These are phyloP conservation scores for Backusella luteola DNA, from an alignment of 192 early-diverging fungal species.

Conservation along the genomic window DNA sequence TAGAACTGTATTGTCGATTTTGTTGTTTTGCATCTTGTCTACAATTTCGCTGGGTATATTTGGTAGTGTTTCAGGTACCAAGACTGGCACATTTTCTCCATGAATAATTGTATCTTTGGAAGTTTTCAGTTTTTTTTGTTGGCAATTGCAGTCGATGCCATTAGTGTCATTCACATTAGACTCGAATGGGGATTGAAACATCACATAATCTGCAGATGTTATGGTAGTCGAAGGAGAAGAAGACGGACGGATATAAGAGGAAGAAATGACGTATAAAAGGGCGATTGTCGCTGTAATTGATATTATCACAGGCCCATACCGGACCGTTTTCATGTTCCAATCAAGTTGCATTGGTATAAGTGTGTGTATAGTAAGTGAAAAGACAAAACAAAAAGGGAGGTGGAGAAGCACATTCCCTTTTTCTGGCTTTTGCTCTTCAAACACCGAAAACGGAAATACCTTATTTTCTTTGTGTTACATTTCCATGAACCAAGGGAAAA, in stretches of 20 bases:
- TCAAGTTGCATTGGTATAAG: neutral
- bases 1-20: conserved; percentile 15
- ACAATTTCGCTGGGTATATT: conserved; percentile 2
- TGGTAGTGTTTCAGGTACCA: conserved; percentile 20
- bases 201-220: conserved; percentile 10
- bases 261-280: neutral
- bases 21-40: conserved; percentile 10
- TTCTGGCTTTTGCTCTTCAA: neutral
- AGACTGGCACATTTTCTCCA: conserved; percentile 2
- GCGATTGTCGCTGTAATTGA: neutral
- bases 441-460: neutral
- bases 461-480: neutral
- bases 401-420: neutral
- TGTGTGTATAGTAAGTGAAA: neutral
- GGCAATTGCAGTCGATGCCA: neutral
- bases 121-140: neutral
- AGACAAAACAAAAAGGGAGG: no score
- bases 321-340: neutral
- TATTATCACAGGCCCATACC: neutral
- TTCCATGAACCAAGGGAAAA: neutral
- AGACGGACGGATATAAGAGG: neutral
- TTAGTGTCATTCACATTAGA: neutral
- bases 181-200: neutral
- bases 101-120: neutral
- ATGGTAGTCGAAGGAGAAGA: neutral